Evolutionary conservation across 1,139 yeast species (phyloP), one percentile per base, ranked within the genome.

Genomic region (Meyerozyma carpophila): DNA sequence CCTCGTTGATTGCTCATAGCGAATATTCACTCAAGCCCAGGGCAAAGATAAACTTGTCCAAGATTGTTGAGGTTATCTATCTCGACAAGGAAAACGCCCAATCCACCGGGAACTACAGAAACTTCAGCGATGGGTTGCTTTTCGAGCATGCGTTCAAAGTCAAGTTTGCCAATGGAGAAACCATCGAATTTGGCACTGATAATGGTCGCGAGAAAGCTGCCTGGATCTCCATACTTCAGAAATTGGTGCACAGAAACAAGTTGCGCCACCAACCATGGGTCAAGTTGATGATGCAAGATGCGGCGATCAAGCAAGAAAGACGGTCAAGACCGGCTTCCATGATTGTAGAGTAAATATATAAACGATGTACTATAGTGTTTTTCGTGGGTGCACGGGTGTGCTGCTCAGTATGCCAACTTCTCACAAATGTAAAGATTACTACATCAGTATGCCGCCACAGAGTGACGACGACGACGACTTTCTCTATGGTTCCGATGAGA

Each of bases 401-500:
- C 18, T 3, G 4, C 26, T 32, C 3, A 4, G 5, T 13, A 16
- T 9, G 14, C 5, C 7, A 21, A 11, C 5, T 10, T 34, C 21
- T n/a, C 8, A 11, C n/a, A n/a, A 20, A 18, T 10, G 21, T 10
- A 16, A 34, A 20, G 37, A 34, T 24, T 11, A 34, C 26, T 20
- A 11, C 28, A 16, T 29, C 26, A 44, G 8, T 43, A 53, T 53
- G 57, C 45, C 49, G 21, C 45, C 44, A 37, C 48, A 51, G 41
- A 51, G 55, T 57, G 91, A 84, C 47, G 93, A 86, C 49, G 96
- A 88, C 53, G 96, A 89, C 59, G 93, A 84, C 42, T 89, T 81
- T 61, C 77, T 89, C 45, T 89, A 89, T 58, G 95, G 95, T 3
- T 79, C 86, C 2, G 93, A 82, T 44, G 79, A 73, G n/a, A 77